Conservation (phyloP, 75 land plant species). For the Selaginella moellendorffii region DNA sequence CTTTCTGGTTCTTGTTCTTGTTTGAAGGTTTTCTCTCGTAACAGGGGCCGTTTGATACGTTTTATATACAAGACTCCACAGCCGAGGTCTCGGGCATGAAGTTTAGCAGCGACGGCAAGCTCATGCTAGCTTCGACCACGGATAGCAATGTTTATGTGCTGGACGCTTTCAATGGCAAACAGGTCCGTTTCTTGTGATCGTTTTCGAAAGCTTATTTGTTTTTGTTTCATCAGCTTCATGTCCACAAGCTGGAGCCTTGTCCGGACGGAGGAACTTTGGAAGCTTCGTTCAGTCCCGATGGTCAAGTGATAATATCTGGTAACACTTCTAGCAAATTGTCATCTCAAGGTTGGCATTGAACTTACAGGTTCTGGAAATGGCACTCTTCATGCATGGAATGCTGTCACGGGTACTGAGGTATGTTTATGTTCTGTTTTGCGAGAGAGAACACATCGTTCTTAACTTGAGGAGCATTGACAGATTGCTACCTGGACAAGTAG, state of each 20-base stretch:
- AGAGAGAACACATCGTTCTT: neutral
- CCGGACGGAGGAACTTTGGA: neutral
- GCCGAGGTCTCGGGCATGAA: conserved; percentile 2
- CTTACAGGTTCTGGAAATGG: conserved; percentile 10
- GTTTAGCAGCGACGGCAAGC: conserved; percentile 4
- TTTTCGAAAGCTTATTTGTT: neutral
- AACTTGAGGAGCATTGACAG: neutral
- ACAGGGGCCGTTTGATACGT: conserved; percentile 3
- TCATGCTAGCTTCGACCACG: neutral
- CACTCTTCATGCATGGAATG: conserved; percentile 9
- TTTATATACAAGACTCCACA: neutral
- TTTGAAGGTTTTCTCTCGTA: neutral
- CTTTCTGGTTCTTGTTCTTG: neutral
- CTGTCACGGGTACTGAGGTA: conserved; percentile 8
- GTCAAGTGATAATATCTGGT: neutral
- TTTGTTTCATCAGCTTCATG: neutral
- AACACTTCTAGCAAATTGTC: neutral
- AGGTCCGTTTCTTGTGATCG: neutral
- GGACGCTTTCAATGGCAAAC: neutral
- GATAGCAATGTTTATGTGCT: neutral
- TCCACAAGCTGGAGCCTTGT: neutral
- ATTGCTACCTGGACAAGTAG: neutral
- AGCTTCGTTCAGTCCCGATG: neutral
- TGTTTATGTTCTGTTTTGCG: neutral
- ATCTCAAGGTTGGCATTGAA: neutral